Evolutionary conservation across 2,329 filamentous ascomycete species (phyloP), one percentile per base, ranked within the genome.

Genomic region (Xylariaceae sp.): DNA sequence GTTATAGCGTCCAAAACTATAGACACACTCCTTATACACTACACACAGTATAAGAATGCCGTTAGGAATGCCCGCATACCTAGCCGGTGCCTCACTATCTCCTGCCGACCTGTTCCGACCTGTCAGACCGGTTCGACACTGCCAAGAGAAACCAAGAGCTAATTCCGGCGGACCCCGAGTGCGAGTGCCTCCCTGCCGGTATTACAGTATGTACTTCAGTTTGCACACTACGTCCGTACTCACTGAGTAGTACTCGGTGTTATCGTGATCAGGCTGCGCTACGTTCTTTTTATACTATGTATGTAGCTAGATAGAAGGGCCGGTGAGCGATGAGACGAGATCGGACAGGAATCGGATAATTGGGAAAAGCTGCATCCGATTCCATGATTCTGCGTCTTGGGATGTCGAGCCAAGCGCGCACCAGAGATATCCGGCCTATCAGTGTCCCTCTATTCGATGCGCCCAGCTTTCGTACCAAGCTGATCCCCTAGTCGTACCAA

Each of bases 401-500:
- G 36, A 37, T 15, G 5, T 37, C 36, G 36, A 37, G 36, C 36
- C 36, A 37, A 37, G 36, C 16, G 36, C n/a, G 36, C 15, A 15
- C 36, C 36, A 42, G 40, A 4, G 9, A 22, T 21, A 12, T 22
- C 8, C 19, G n/a, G 40, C 18, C 21, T 42, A 16, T 22, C 16
- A 29, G 12, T 29, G 29, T 43, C 41, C 15, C 32, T 4, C 32
- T 3, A 26, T 7, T 34, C 13, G 13, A 10, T 10, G 32, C 32
- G 32, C 32, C 18, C 41, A 43, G 21, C 41, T 43, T 12, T n/a
- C 16, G 40, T 18, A 36, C 21, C 32, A 29, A 22, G 10, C 36
- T 42, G 1, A 19, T 12, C 15, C 15, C 8, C 19, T 63, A 89
- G 72, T 95, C 87, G 70, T 94, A 94, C 90, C 90, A 95, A 59